Percentiles rank a stretch among this genome's conserved stretches.
phyloP scores from a whole-genome alignment of 345 rosid genomes.

The Eucalyptus polybractea region DNA sequence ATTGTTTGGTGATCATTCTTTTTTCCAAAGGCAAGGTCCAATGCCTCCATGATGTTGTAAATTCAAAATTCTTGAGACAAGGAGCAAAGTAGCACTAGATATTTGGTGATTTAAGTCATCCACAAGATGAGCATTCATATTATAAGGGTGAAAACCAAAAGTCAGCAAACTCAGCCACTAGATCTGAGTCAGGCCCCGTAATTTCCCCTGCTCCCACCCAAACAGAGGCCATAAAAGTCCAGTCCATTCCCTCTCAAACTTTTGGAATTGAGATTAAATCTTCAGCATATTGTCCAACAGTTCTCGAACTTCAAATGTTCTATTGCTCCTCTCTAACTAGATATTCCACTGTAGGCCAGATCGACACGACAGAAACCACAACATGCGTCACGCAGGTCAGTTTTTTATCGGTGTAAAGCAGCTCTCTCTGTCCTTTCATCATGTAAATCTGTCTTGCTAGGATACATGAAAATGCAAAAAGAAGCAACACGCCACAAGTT shows the following conservation, averaged over 20 bases:
- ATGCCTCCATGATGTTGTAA: neutral
- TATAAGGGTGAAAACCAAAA: neutral
- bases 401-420: neutral
- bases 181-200: neutral
- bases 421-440: neutral
- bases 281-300: neutral
- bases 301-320: neutral
- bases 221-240: neutral
- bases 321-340: neutral
- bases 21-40: neutral
- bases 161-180: neutral
- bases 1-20: neutral
- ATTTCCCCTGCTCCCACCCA: neutral
- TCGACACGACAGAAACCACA: neutral
- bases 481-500: neutral
- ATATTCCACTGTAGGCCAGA: neutral
- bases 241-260: neutral
- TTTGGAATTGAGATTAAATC: neutral
- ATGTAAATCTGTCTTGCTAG: neutral
- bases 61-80: neutral
- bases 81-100: neutral
- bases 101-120: neutral
- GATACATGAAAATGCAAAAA: neutral
- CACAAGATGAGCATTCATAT: neutral
- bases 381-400: neutral